These are phyloP conservation scores for Diaporthe longicolla DNA, from an alignment of 2,329 filamentous ascomycete genomes.

Conservation along the genomic window DNA sequence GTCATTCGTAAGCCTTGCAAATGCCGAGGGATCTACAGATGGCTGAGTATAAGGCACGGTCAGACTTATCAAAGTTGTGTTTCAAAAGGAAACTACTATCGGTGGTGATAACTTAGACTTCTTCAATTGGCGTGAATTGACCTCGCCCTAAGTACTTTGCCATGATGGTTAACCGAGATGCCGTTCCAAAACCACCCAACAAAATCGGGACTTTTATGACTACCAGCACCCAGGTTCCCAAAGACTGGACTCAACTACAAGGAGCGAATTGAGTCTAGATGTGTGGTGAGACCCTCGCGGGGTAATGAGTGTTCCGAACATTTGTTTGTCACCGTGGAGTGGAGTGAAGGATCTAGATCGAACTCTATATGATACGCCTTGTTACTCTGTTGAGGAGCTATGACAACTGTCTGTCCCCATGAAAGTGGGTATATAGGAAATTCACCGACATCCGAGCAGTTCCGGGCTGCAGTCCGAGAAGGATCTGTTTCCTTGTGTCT, in stretches of 20 bases:
- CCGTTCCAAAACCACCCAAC: not conserved
- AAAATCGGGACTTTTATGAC: no score
- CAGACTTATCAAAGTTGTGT: not conserved
- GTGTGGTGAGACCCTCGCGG: not conserved
- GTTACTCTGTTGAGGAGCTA: not conserved
- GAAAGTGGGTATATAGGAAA: not conserved
- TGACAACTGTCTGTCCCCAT: not conserved
- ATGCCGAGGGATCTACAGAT: not conserved
- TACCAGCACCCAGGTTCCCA: no score
- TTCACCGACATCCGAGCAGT: constrained; percentile 18
- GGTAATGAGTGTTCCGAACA: not conserved
- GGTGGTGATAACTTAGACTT: no score
- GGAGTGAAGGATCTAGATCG: not conserved
- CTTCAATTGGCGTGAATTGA: not conserved
- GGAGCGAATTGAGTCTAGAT: not conserved
- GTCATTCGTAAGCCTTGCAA: not conserved
- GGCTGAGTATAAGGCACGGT: not conserved
- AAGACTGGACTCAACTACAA: not conserved
- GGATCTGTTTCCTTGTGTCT: constrained; percentile 1
- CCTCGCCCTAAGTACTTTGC: not conserved
- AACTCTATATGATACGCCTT: not conserved
- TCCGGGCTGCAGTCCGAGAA: constrained; percentile 5
- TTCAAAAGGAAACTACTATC: not conserved
- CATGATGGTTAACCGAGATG: not conserved
- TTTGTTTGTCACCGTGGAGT: not conserved